phyloP scores from a whole-genome alignment of 371 early-diverging fungal species.

The Massospora cicadina region DNA sequence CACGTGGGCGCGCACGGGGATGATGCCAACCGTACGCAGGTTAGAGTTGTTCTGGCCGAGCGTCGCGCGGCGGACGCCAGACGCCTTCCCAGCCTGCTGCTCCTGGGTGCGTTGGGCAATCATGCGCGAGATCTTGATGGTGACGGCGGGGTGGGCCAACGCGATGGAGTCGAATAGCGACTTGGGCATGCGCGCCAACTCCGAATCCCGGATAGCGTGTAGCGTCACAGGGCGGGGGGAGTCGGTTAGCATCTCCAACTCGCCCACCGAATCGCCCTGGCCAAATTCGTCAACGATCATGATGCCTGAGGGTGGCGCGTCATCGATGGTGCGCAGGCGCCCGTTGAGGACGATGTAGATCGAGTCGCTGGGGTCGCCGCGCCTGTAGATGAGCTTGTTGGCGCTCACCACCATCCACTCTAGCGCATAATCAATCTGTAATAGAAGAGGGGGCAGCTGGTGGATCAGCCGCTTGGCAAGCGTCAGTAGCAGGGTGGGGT shows the following conservation, averaged over 20 bases:
- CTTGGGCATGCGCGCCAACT: constrained; percentile 88
- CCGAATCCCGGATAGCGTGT: constrained; percentile 93
- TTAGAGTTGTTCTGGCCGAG: constrained; percentile 70
- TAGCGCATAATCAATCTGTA: constrained; percentile 85
- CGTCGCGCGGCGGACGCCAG: background rate
- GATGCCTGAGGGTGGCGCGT: constrained; percentile 38
- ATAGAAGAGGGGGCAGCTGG: constrained; percentile 61
- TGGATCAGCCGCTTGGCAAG: constrained; percentile 74
- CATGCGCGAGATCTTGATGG: constrained; percentile 75
- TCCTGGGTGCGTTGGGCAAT: constrained; percentile 59
- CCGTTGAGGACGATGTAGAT: constrained; percentile 90
- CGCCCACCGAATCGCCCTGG: constrained; percentile 86
- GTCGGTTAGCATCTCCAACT: constrained; percentile 79
- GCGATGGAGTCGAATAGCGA: constrained; percentile 84
- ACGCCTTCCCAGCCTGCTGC: constrained; percentile 15
- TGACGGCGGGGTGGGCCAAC: constrained; percentile 72
- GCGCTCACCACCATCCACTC: constrained; percentile 92
- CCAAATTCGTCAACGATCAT: constrained; percentile 86
- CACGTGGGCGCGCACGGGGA: constrained; percentile 69
- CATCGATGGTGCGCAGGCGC: constrained; percentile 68
- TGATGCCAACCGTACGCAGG: constrained; percentile 77
- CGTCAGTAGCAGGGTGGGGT: constrained; percentile 63
- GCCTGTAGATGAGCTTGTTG: constrained; percentile 76
- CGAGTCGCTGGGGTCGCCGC: constrained; percentile 67
- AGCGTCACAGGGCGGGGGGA: constrained; percentile 66